Base-by-base conservation (phyloP, 1,284 basidiomycete species). In the Trichosporon ovoides region DNA sequence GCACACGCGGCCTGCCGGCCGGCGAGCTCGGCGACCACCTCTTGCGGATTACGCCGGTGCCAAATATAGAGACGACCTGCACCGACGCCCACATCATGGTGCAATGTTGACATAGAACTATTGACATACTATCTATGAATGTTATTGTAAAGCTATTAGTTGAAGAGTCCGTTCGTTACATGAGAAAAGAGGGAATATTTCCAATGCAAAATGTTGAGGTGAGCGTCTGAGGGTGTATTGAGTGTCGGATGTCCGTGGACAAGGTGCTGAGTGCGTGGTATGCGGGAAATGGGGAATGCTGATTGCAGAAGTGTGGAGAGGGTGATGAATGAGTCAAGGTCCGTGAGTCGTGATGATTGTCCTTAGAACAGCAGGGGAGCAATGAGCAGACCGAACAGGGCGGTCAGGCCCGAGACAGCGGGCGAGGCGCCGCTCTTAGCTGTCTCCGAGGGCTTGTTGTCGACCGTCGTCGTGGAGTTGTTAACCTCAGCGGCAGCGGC, bases 191-290 rank as follows among this genome's bases (percentile, higher is more conserved):
- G 43, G 28, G 28, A 20, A 48, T 12, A 12, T 4, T 6, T 14
- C 14, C 37, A 53, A 53, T 53, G 52, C 52, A 53, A 38, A 40
- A n/a, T n/a, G n/a, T n/a, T n/a, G n/a, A n/a, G n/a, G n/a, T n/a
- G n/a, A n/a, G n/a, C n/a, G n/a, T n/a, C n/a, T n/a, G n/a, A n/a
- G n/a, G n/a, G n/a, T 37, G 52, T 53, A 36, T 33, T 20, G 24
- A 31, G 9, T 31, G 28, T 31, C 28, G 28, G 28, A 31, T 4
- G 28, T 31, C 28, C 5, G 7, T 46, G 22, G 40, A 48, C n/a
- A 22, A 46, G 43, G 12, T 37, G 35, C 35, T 37, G 43, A 48
- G n/a, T 22, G 43, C 28, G 28, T 48, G 43, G 28, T 7, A 43
- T 48, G n/a, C n/a, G n/a, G 40, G 40, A 12, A 24, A 46, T 46